Evolutionary conservation across 176 grass and related monocot genomes (phyloP).

Genomic region (Avena atlantica): DNA sequence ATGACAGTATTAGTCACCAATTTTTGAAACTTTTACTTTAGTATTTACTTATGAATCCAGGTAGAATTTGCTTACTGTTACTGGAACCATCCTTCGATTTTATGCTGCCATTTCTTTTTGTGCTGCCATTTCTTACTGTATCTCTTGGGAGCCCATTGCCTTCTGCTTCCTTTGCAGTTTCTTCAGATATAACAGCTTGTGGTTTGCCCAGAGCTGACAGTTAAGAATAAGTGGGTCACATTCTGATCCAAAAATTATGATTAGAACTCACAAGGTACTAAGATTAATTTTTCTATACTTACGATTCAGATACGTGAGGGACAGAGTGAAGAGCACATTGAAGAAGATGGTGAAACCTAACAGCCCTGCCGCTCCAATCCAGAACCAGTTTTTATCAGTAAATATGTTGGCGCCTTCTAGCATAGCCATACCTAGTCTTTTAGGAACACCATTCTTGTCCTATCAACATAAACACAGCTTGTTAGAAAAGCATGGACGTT

Average conservation of each 20-base stretch:
- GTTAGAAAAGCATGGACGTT: conserved; percentile 31
- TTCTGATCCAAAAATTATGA: conserved; percentile 26
- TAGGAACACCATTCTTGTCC: conserved; percentile 59
- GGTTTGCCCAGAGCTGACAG: conserved; percentile 82
- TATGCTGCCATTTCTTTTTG: conserved; percentile 34
- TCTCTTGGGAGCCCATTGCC: conserved; percentile 46
- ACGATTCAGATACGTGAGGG: conserved; percentile 88
- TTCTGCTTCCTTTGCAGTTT: conserved; percentile 76
- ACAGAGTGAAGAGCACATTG: conserved; percentile 94
- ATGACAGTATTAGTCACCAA: conserved; percentile 33
- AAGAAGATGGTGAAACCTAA: conserved; percentile 95
- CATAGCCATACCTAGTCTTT: conserved; percentile 64
- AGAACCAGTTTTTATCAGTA: conserved; percentile 85
- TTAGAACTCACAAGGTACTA: not conserved
- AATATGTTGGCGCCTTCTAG: conserved; percentile 76
- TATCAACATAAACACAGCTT: conserved; percentile 38
- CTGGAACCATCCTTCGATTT: conserved; percentile 54
- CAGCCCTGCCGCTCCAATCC: conserved; percentile 87
- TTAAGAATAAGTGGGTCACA: conserved; percentile 34
- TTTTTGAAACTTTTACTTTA: conserved; percentile 34
- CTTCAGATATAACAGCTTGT: conserved; percentile 99
- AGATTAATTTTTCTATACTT: conserved; percentile 41
- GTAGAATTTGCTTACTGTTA: conserved; percentile 55
- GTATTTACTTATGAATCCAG: not conserved
- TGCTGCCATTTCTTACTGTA: conserved; percentile 50